These are phyloP conservation scores for Centrapalus pauciflorus DNA, from an alignment of 129 eudicot species.

Conservation along the genomic window DNA sequence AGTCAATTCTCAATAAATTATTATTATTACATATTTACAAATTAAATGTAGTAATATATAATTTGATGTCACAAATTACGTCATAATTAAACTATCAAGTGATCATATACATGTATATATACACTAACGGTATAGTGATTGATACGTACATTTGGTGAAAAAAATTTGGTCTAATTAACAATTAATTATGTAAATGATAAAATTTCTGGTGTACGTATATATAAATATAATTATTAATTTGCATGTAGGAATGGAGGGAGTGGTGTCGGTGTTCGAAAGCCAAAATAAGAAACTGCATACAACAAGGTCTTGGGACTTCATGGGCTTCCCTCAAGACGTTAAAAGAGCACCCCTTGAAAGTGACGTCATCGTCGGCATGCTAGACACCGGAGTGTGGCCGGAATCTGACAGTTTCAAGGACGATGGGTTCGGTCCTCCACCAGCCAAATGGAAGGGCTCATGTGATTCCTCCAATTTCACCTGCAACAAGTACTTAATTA, in stretches of 20 bases:
- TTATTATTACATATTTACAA: not conserved
- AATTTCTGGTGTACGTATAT: no score
- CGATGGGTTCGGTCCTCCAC: slow-evolving; percentile 48
- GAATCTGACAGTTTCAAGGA: slow-evolving; percentile 48
- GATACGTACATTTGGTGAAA: not conserved
- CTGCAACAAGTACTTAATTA: slow-evolving; percentile 41
- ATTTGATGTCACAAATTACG: no score
- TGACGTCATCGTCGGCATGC: slow-evolving; percentile 38
- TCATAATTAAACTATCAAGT: no score
- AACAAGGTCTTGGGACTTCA: slow-evolving; percentile 74
- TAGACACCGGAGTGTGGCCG: slow-evolving; percentile 55
- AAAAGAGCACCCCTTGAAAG: slow-evolving; percentile 34
- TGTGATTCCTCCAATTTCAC: slow-evolving; percentile 42
- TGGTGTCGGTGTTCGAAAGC: slow-evolving; percentile 63
- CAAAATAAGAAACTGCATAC: slow-evolving; percentile 47
- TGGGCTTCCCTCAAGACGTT: slow-evolving; percentile 38
- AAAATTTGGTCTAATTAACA: not conserved
- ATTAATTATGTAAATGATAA: no score
- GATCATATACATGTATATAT: not conserved
- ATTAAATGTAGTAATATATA: no score
- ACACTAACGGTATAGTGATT: not conserved
- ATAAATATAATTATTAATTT: no score
- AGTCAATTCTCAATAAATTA: not conserved
- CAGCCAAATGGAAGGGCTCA: slow-evolving; percentile 48
- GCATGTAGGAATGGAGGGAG: slow-evolving; percentile 44